These are phyloP conservation scores for Linderina pennispora DNA, from an alignment of 192 early-diverging fungal genomes.

Conservation along the genomic window DNA sequence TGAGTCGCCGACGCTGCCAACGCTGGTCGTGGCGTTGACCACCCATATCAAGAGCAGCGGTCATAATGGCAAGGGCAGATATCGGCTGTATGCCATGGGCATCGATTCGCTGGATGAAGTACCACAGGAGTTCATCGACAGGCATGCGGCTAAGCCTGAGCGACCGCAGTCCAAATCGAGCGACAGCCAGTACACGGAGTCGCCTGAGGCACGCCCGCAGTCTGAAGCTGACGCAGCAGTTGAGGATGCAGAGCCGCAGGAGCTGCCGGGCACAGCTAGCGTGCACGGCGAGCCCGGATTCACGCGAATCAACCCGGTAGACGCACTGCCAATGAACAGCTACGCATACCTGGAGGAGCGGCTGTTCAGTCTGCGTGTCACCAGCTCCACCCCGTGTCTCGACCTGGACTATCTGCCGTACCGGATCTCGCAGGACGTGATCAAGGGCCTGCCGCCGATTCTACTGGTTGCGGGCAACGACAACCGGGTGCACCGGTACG, in stretches of 20 bases:
- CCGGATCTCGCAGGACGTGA: constrained; percentile 44
- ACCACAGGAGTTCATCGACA: constrained; percentile 21
- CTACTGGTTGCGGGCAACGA: constrained; percentile 41
- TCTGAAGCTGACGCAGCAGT: neutral
- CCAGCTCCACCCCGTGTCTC: constrained; percentile 6
- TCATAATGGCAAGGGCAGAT: constrained; percentile 17
- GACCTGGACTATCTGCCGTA: constrained; percentile 41
- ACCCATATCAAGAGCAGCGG: constrained; percentile 33
- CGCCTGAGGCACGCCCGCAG: neutral
- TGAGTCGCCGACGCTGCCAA: constrained; percentile 8
- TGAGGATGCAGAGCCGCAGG: neutral
- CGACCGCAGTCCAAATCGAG: neutral
- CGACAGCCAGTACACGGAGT: neutral
- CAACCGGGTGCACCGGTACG: constrained; percentile 39
- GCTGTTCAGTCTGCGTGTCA: constrained; percentile 18
- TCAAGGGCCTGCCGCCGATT: constrained; percentile 26
- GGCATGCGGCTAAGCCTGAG: constrained; percentile 9
- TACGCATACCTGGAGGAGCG: constrained; percentile 46
- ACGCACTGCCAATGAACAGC: constrained; percentile 21
- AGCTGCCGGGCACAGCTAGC: neutral
- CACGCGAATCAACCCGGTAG: neutral
- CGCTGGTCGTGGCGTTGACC: constrained; percentile 31
- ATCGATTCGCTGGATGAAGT: constrained; percentile 29
- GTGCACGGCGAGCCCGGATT: neutral
- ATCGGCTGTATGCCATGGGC: constrained; percentile 37